Evolutionary conservation across 371 early-diverging fungal genomes (phyloP).

Genomic region (Mucor piriformis): DNA sequence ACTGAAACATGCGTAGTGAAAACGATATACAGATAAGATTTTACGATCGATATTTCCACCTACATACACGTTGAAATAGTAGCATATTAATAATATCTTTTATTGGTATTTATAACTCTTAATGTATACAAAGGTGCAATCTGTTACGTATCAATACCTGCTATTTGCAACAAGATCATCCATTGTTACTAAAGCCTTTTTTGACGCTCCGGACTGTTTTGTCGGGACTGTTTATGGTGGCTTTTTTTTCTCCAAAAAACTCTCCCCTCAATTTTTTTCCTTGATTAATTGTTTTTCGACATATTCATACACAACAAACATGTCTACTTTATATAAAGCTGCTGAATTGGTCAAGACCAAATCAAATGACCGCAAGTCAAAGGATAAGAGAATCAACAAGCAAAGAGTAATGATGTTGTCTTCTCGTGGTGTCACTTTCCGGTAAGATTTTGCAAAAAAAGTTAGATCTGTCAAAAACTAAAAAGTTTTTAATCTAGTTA

Average conservation of each 20-base stretch:
- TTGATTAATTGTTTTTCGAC: neutral
- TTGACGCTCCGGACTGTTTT: neutral
- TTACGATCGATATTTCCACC: too few relatives aligned
- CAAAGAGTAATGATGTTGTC: constrained; percentile 90
- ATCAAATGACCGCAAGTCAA: constrained; percentile 23
- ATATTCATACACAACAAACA: constrained; percentile 8
- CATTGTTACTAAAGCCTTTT: too few relatives aligned
- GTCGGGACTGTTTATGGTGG: neutral
- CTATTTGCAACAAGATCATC: too few relatives aligned
- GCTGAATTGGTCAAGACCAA: constrained; percentile 38
- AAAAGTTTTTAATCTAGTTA: constrained; percentile 58
- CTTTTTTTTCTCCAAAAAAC: neutral
- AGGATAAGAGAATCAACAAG: constrained; percentile 69
- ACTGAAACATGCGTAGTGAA: too few relatives aligned
- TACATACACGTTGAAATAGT: too few relatives aligned
- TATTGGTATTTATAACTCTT: too few relatives aligned
- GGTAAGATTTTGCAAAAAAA: constrained; percentile 56
- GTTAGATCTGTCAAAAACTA: neutral
- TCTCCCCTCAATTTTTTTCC: neutral
- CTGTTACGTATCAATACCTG: too few relatives aligned
- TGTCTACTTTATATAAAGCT: constrained; percentile 48
- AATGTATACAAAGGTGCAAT: too few relatives aligned
- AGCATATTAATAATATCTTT: too few relatives aligned
- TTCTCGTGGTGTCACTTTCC: constrained; percentile 86
- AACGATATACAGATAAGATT: too few relatives aligned